phyloP scores from a whole-genome alignment of 805 yeast species.

The Teunomyces lycoperdinae region DNA sequence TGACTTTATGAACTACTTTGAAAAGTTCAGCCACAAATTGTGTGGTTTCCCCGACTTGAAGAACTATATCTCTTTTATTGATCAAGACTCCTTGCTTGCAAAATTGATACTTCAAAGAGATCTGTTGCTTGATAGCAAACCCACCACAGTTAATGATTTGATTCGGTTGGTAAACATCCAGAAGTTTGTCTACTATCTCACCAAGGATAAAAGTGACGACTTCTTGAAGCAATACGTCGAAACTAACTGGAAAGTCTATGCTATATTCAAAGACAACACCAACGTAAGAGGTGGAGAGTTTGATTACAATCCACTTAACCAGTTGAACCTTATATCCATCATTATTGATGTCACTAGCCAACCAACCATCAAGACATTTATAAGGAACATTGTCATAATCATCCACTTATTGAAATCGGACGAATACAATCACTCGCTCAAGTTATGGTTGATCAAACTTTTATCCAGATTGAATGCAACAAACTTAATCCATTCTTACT shows the following conservation, averaged over 20 bases:
- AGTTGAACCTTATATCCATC: conserved; percentile 57
- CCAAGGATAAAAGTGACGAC: not conserved
- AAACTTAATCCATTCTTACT: conserved; percentile 49
- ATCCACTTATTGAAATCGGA: conserved; percentile 56
- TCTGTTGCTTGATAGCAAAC: not conserved
- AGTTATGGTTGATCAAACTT: conserved; percentile 67
- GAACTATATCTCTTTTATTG: conserved; percentile 14
- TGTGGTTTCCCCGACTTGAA: conserved; percentile 66
- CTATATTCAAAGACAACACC: conserved; percentile 27
- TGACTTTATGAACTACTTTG: conserved; percentile 41
- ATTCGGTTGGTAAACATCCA: conserved; percentile 37
- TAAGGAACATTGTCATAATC: conserved; percentile 50
- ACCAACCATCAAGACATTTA: conserved; percentile 20
- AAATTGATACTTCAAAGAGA: not conserved
- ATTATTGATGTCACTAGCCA: conserved; percentile 16
- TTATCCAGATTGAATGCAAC: conserved; percentile 58
- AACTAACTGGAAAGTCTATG: conserved; percentile 26
- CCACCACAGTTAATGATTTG: conserved; percentile 12
- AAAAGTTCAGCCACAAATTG: conserved; percentile 49
- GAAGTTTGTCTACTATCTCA: conserved; percentile 45
- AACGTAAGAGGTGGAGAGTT: conserved; percentile 42
- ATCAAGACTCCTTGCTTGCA: not conserved
- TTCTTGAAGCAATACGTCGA: conserved; percentile 1
- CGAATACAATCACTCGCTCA: conserved; percentile 67
- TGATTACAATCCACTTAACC: conserved; percentile 72